phyloP scores from a whole-genome alignment of 2,329 filamentous ascomycete species.

The Neospermospora avenae region DNA sequence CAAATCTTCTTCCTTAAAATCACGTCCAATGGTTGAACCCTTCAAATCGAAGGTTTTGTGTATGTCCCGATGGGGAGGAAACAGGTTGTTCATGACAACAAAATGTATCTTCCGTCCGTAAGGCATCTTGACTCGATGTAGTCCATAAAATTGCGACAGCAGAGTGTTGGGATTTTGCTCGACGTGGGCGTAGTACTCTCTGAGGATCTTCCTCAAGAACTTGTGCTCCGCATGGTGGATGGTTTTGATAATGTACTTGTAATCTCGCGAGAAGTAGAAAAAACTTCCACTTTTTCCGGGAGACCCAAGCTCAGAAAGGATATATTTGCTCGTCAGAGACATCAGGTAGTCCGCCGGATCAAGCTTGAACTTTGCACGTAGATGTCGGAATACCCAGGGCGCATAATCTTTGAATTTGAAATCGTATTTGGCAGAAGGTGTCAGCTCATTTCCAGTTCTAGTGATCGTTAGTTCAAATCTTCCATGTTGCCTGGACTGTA shows the following conservation, averaged over 20 bases:
- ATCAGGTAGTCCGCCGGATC: conserved; percentile 98
- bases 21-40: conserved; percentile 89
- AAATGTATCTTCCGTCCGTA: conserved; percentile 99
- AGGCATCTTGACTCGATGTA: conserved; percentile 96
- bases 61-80: conserved; percentile 94
- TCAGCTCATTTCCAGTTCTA: conserved; percentile 92
- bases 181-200: conserved; percentile 92
- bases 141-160: conserved; percentile 94
- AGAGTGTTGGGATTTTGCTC: conserved; percentile 92
- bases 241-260: conserved; percentile 99
- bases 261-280: conserved; percentile 98
- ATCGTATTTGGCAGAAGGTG: conserved; percentile 97
- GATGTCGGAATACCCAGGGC: conserved; percentile 96
- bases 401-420: conserved; percentile 99
- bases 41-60: conserved; percentile 97
- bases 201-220: conserved; percentile 77
- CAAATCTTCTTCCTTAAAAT: conserved; percentile 84
- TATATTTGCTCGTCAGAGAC: conserved; percentile 97
- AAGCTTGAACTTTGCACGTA: conserved; percentile 81
- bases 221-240: conserved; percentile 96
- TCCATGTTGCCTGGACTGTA: conserved; percentile 23
- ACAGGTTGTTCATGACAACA: conserved; percentile 99
- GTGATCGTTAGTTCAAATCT: conserved; percentile 36
- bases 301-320: conserved; percentile 92
- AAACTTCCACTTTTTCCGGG: conserved; percentile 98